Base-by-base conservation (phyloP, 2,329 filamentous ascomycete species). In the Claviceps arundinis region DNA sequence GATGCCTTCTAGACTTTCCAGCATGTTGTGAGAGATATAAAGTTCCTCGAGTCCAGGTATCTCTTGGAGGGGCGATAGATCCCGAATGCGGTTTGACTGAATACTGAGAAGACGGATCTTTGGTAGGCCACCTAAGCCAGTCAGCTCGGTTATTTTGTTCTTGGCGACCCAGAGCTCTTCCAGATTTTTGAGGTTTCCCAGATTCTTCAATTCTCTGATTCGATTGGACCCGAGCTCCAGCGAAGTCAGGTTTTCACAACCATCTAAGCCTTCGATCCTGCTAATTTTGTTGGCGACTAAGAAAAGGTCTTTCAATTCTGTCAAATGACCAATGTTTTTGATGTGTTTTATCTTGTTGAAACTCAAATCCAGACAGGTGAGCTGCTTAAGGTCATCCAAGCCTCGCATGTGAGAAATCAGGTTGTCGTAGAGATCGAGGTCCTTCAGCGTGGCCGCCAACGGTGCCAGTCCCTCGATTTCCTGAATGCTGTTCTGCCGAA, bases 271-370 rank as follows among this genome's bases (percentile, higher is more conserved):
- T 63, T 97, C 91, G 61, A 98, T 96, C 52, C 75, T 82, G 58
- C 78, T 78, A 64, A 98, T 95, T 68, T 93, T 93, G 70, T 98
- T 97, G 64, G 95, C 88, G 48, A 97, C 89, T 60, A 98, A 87
- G 67, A 86, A 98, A 3, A 98, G 66, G 59, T 97, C 89, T 56
- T 77, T 85, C 53, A 97, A 77, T 51, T 89, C 77, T 22, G 73
- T 84, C 54, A 98, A 72, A 61, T 91, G 85, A 54, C 78, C 77
- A 58, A 97, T 73, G 61, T 91, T 82, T 69, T 95, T 95, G 73
- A 98, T 95, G 69, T 96, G 90, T 68, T 95, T 96, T 73, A 98
- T 91, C 74, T 97, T 97, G 75, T 98, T 98, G 79, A 96, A 98
- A 67, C 87, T 94, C 50, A 98, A 76, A 65, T 98, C 93, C 51